A percentile compares a stretch with the other conserved stretches of the same genome.
Evolutionary conservation across 1,139 yeast genomes (phyloP).

Genomic region (Yamadazyma atmosphaerica): DNA sequence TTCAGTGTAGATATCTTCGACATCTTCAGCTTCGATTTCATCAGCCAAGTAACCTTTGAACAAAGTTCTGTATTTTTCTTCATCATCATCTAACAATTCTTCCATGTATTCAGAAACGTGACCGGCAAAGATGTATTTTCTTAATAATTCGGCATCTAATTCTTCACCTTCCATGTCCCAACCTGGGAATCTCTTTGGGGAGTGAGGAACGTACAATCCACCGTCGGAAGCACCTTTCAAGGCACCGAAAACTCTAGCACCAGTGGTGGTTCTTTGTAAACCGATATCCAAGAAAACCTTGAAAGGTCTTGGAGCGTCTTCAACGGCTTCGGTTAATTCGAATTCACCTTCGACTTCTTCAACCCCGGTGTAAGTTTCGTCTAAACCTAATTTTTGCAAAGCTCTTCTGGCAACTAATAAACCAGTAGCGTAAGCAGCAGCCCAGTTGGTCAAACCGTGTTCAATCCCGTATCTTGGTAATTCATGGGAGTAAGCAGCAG

Average conservation of each 20-base stretch:
- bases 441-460: constrained; percentile 99
- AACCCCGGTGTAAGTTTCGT: constrained; percentile 97
- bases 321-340: constrained; percentile 97
- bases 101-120: constrained; percentile 99
- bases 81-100: constrained; percentile 99
- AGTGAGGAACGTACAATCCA: constrained; percentile 99
- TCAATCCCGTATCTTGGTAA: constrained; percentile 96
- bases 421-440: constrained; percentile 99
- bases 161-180: constrained; percentile 99
- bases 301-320: constrained; percentile 99
- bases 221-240: constrained; percentile 99
- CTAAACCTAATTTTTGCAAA: constrained; percentile 95
- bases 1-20: constrained; percentile 92
- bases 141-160: constrained; percentile 94
- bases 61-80: constrained; percentile 96
- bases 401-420: constrained; percentile 99
- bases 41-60: constrained; percentile 97
- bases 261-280: constrained; percentile 99
- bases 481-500: constrained; percentile 99
- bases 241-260: constrained; percentile 99
- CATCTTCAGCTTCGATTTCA: constrained; percentile 94
- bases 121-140: constrained; percentile 99
- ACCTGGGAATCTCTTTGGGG: constrained; percentile 99
- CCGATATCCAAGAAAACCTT: constrained; percentile 99
- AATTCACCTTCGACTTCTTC: constrained; percentile 99